phyloP scores from a whole-genome alignment of 2,329 filamentous ascomycete genomes.

The Immersiporthe knoxdaviesiana region DNA sequence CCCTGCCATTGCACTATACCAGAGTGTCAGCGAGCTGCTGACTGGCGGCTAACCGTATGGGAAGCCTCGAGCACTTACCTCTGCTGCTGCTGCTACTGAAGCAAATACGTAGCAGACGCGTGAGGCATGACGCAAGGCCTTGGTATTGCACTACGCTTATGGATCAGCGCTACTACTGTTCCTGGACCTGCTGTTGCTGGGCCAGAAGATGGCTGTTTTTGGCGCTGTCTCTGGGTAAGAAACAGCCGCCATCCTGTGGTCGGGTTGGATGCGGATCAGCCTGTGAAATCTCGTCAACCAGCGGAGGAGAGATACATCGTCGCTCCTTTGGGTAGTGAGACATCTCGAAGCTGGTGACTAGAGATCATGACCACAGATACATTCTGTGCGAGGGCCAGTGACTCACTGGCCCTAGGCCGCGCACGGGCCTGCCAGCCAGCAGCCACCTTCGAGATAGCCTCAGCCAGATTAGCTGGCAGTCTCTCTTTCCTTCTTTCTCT shows the following conservation, averaged over 20 bases:
- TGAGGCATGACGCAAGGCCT: neutral
- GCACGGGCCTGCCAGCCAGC: too few relatives aligned
- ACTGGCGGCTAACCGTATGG: neutral
- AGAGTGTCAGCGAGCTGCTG: neutral
- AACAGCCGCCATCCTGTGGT: neutral
- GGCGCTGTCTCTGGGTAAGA: neutral
- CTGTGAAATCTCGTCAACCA: neutral
- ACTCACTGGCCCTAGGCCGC: too few relatives aligned
- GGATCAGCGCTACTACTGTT: neutral
- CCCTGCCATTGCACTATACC: neutral
- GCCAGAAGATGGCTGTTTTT: neutral
- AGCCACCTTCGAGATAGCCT: too few relatives aligned
- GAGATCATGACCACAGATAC: too few relatives aligned
- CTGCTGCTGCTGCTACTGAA: neutral
- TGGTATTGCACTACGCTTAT: neutral
- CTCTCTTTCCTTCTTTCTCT: too few relatives aligned
- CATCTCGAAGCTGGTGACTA: neutral
- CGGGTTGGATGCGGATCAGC: neutral
- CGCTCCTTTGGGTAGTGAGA: neutral
- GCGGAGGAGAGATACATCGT: neutral
- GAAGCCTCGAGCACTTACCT: neutral
- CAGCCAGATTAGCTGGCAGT: too few relatives aligned
- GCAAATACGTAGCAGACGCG: neutral
- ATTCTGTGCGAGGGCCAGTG: too few relatives aligned
- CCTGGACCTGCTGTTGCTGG: neutral